A percentile compares a stretch with the other conserved stretches of the same genome.
phyloP scores from a whole-genome alignment of 179 eudicot genomes.

The Heliamphora pulchella region DNA sequence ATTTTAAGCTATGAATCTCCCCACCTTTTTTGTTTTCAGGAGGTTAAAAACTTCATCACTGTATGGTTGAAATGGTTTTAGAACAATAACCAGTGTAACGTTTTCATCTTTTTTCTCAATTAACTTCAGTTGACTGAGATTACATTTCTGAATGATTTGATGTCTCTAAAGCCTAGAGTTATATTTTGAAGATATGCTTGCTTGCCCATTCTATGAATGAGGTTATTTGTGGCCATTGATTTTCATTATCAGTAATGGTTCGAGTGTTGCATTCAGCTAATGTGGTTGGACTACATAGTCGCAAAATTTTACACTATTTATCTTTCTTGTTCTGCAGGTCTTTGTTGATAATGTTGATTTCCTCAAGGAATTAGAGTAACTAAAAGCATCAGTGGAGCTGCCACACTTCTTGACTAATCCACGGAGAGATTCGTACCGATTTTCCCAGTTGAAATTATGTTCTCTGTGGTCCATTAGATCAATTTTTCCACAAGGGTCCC shows the following conservation, averaged over 20 bases:
- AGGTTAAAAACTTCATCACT: background rate
- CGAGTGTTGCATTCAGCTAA: background rate
- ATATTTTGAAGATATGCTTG: background rate
- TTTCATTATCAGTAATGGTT: background rate
- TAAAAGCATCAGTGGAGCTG: slow-evolving; percentile 7
- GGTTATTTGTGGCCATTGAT: background rate
- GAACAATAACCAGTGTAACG: background rate
- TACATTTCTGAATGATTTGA: background rate
- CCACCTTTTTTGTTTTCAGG: background rate
- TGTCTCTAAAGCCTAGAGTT: background rate
- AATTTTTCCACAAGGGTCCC: background rate
- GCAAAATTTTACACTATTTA: background rate
- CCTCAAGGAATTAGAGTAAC: slow-evolving; percentile 62
- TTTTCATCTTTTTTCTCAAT: background rate
- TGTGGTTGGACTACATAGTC: background rate
- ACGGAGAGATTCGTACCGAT: slow-evolving; percentile 1
- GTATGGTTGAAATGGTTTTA: background rate
- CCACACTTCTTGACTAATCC: background rate
- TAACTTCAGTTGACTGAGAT: background rate
- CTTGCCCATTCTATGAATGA: background rate
- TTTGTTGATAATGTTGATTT: slow-evolving; percentile 80
- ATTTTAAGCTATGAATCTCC: background rate
- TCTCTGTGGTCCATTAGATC: background rate
- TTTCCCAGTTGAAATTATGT: slow-evolving; percentile 5
- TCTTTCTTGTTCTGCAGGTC: slow-evolving; percentile 39